Percentiles rank a stretch among this genome's conserved stretches.
Evolutionary conservation across 352 stramenopile genomes (phyloP).

Genomic region (Elongisporangium undulatum): DNA sequence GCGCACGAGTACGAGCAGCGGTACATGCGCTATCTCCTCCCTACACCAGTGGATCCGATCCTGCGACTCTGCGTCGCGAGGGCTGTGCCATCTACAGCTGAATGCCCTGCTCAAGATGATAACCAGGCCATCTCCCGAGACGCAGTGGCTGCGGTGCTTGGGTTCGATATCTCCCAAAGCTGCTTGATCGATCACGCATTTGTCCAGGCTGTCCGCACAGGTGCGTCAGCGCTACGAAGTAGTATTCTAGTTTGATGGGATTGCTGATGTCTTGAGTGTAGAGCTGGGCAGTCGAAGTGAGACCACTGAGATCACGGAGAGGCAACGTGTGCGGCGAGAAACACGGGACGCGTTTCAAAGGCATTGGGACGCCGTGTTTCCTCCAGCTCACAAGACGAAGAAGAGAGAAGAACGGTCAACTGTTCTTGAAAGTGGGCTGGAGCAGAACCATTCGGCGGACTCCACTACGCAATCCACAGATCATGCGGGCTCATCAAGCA

Average conservation of each 20-base stretch:
- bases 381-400: background rate
- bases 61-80: slow-evolving; percentile 13
- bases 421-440: background rate
- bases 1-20: slow-evolving; percentile 32
- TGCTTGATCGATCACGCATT: slow-evolving; percentile 34
- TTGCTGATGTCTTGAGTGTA: background rate
- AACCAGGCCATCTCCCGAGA: background rate
- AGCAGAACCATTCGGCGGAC: background rate
- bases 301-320: background rate
- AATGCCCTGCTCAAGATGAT: background rate
- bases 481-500: background rate
- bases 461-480: background rate
- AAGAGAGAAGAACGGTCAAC: background rate
- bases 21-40: slow-evolving; percentile 40
- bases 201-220: background rate
- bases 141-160: slow-evolving; percentile 17
- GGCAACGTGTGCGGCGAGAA: background rate
- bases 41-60: slow-evolving; percentile 25
- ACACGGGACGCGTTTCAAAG: background rate
- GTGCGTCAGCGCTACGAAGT: no score
- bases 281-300: background rate
- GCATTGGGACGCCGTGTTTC: background rate
- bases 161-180: slow-evolving; percentile 34
- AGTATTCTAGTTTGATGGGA: background rate
- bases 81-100: background rate